Evolutionary conservation across 2,329 filamentous ascomycete genomes (phyloP).

Genomic region (Cryphonectria parasitica): DNA sequence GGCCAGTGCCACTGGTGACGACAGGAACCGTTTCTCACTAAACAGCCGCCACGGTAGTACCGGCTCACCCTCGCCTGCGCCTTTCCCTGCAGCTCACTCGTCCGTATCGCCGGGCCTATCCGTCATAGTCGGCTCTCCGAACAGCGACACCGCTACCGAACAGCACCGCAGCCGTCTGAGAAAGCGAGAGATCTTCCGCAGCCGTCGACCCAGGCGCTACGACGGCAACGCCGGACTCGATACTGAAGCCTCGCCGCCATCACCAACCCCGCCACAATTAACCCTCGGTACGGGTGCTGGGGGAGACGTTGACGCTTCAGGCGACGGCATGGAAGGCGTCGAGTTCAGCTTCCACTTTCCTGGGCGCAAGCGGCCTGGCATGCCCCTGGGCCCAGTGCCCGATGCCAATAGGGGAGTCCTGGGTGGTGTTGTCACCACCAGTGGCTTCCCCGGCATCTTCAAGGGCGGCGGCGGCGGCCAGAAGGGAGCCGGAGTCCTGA

Average conservation of each 20-base stretch:
- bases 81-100: slow-evolving; percentile 15
- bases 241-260: not conserved
- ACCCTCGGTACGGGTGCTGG: not conserved
- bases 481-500: slow-evolving; percentile 3
- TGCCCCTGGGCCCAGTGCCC: slow-evolving; percentile 46
- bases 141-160: not conserved
- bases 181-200: slow-evolving; percentile 22
- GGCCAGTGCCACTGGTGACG: not conserved
- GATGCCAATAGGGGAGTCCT: slow-evolving; percentile 53
- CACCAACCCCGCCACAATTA: not conserved
- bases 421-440: slow-evolving; percentile 40
- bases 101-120: slow-evolving; percentile 14
- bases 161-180: slow-evolving; percentile 25
- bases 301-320: not conserved
- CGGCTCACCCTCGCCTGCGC: slow-evolving; percentile 7
- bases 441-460: slow-evolving; percentile 43
- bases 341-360: slow-evolving; percentile 39
- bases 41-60: slow-evolving; percentile 10
- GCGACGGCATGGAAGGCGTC: slow-evolving; percentile 24
- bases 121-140: slow-evolving; percentile 16
- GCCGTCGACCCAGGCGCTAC: slow-evolving; percentile 18
- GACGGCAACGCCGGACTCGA: not conserved
- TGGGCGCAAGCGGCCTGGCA: slow-evolving; percentile 33
- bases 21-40: slow-evolving; percentile 11
- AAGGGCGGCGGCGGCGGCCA: slow-evolving; percentile 12